Base-by-base conservation (phyloP, 148 eudicot genomes). In the Salicornia ramosissima region DNA sequence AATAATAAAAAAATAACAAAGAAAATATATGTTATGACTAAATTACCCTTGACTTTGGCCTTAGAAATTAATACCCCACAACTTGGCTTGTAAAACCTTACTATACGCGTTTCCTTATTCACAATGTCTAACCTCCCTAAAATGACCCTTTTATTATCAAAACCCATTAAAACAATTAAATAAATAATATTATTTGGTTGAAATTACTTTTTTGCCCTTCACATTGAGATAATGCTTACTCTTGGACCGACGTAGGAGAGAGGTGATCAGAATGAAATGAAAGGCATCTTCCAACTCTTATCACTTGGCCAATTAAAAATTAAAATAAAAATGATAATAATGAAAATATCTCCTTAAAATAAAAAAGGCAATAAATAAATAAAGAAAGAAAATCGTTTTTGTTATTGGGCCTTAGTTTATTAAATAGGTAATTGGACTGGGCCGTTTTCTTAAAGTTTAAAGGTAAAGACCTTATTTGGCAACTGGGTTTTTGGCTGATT, bases 61-160 rank as follows among this genome's bases (percentile, higher is more conserved):
- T n/a, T 60, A 33, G 6, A 60, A 60, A 58, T 31, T 30, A 69
- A 57, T 56, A 57, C 73, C 73, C 73, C 42, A 58, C 73, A 70
- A 70, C 30, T 58, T 57, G 64, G 22, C 55, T 31, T 60, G 12
- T 56, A 55, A 16, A 69, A 34, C 33, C 55, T n/a, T n/a, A 16
- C 42, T 52, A 43, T 70, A 70, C 73, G 73, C 73, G 65, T 58
- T 69, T 57, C 64, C 72, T 69, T 69, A 28, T 19, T 69, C 42
- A 11, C 52, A 30, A 10, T 50, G 42, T 34, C 57, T 31, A 66
- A 66, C 36, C 55, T 50, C 70, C 42, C 14, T 7, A 66, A 66
- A 49, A 66, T 65, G 69, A 47, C 69, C 69, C 30, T 58, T 58
- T 31, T 58, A 58, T 58, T 40, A 58, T 9, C 63, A 18, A 58